Evolutionary conservation across 306 rosid genomes (phyloP), one percentile per base, ranked within the genome.

Genomic region (Cicer chorassanicum): DNA sequence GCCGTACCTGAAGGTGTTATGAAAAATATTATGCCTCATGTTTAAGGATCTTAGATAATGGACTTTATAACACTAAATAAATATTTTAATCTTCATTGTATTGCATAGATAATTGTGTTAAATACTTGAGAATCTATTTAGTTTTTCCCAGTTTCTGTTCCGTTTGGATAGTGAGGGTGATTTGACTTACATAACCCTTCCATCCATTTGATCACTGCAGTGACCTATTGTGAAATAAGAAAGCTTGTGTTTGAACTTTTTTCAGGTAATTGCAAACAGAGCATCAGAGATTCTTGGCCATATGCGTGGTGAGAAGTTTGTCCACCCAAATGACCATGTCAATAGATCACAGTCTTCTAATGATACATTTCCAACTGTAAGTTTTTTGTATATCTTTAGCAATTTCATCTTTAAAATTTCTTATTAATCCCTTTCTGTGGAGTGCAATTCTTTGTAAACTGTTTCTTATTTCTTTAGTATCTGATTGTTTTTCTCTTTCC

Each of bases 251-350:
- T 56, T 70, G 66, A 59, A 24, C 38, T 36, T 68, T 62, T 74
- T 60, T 79, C 83, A 92, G 99, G 99, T 92, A 68, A 95, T 92
- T 84, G 97, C 99, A 19, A 95, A 95, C 71, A 86, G 99, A 83
- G 99, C 99, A 2, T 90, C 96, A 36, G 99, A 95, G 89, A 89
- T 95, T 84, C 96, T 95, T 67, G 98, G 99, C 55, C 98, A 90
- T 80, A 83, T 75, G 81, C 96, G 97, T 6, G 99, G 98, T 1
- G 97, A 80, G 10, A 95, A 92, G 91, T 74, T 83, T 82, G 99
- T 95, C 75, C 99, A 92, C 82, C 99, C 99, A 19, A 92, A 95
- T 84, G 99, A 95, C 73, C 99, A 95, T 80, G 99, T 95, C 70
- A 95, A 95, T 80, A 89, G 97, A 83, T 90, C 99, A 56, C 99